Evolutionary conservation across 139 green algal species (phyloP).

Genomic region (Chlorella sp.): DNA sequence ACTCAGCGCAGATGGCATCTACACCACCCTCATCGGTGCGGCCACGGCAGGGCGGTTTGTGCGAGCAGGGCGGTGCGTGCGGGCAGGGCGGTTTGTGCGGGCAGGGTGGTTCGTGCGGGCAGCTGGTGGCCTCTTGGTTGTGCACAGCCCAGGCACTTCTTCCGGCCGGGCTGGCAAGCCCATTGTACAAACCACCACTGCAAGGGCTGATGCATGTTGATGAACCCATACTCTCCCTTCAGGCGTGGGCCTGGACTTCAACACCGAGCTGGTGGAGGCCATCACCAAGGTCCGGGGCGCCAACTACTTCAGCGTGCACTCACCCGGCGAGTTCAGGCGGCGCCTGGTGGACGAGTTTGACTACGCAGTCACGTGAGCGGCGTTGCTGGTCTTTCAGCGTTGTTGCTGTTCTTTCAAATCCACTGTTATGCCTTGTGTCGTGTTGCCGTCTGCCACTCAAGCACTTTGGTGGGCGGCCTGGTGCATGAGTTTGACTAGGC

Average conservation of each 20-base stretch:
- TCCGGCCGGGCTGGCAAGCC: too few species aligned
- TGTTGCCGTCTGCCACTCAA: too few species aligned
- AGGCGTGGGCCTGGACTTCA: slow-evolving; percentile 48
- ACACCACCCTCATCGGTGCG: slow-evolving; percentile 35
- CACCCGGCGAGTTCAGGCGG: slow-evolving; percentile 40
- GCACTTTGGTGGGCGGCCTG: not conserved
- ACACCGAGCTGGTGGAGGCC: slow-evolving; percentile 40
- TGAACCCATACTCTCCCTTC: not conserved
- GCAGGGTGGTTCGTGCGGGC: too few species aligned
- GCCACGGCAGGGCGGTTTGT: not conserved
- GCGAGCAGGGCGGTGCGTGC: too few species aligned
- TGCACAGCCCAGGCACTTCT: too few species aligned
- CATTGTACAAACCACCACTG: too few species aligned
- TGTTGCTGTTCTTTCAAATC: too few species aligned
- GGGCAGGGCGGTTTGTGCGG: too few species aligned
- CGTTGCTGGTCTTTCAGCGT: not conserved
- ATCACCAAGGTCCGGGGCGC: slow-evolving; percentile 23
- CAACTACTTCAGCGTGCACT: slow-evolving; percentile 47
- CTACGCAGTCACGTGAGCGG: slow-evolving; percentile 25
- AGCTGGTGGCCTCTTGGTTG: too few species aligned
- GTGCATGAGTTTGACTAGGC: not conserved
- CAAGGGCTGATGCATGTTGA: too few species aligned
- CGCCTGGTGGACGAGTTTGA: slow-evolving; percentile 44
- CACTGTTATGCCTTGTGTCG: too few species aligned
- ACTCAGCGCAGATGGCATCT: slow-evolving; percentile 29